These are phyloP conservation scores for Cryomyces minteri DNA, from an alignment of 495 filamentous ascomycete species.

Conservation along the genomic window DNA sequence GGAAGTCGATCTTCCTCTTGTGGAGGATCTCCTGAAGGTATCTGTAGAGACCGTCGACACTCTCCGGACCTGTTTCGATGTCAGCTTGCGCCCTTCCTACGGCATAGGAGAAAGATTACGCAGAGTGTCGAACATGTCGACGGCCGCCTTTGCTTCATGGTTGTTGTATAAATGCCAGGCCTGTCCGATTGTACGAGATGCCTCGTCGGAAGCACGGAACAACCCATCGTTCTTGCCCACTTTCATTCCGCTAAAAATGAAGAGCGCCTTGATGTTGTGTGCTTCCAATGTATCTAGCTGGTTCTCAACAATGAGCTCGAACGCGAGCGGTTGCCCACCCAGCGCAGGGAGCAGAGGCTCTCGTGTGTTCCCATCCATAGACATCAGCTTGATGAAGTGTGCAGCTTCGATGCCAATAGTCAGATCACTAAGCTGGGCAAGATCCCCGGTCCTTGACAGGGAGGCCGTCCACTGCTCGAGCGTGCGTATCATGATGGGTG, in stretches of 20 bases:
- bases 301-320: slow-evolving; percentile 48
- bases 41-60: slow-evolving; percentile 9
- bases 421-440: slow-evolving; percentile 48
- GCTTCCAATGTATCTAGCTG: slow-evolving; percentile 53
- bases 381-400: slow-evolving; percentile 63
- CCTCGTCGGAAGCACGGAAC: slow-evolving; percentile 26
- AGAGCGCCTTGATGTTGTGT: slow-evolving; percentile 47
- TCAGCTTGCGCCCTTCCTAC: not conserved
- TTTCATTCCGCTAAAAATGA: slow-evolving; percentile 79
- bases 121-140: slow-evolving; percentile 46
- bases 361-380: slow-evolving; percentile 43
- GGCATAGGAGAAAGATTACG: slow-evolving; percentile 18
- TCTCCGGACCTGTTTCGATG: slow-evolving; percentile 7
- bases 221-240: slow-evolving; percentile 41
- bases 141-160: slow-evolving; percentile 57
- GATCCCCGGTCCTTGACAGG: not conserved
- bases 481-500: not conserved
- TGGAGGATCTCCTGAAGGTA: slow-evolving; percentile 49
- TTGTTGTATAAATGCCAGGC: slow-evolving; percentile 84
- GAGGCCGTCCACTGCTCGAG: slow-evolving; percentile 8
- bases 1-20: slow-evolving; percentile 52
- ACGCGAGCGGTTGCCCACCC: slow-evolving; percentile 69
- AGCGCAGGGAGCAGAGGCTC: slow-evolving; percentile 83
- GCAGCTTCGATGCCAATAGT: slow-evolving; percentile 77
- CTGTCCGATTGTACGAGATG: slow-evolving; percentile 17